Base-by-base conservation (phyloP, 1,284 basidiomycete species). In the Austroboletus niveus region DNA sequence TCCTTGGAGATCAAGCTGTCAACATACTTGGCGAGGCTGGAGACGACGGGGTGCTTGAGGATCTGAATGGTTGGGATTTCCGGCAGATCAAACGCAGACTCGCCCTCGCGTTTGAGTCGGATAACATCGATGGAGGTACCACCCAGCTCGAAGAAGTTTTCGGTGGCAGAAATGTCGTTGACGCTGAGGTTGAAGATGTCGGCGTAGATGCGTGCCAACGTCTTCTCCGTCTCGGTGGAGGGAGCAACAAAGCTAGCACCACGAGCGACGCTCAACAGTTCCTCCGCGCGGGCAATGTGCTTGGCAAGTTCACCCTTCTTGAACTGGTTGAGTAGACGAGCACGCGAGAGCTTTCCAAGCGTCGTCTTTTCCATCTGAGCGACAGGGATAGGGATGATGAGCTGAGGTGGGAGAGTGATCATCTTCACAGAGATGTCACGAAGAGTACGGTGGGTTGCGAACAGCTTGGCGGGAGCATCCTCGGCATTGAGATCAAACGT, bases 31-130 rank as follows among this genome's bases (percentile, higher is more conserved):
- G 55, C 68, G 57, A 60, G 63, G 58, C 54, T 68, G 22, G 54
- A 71, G n/a, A 76, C 41, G 27, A 69, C 52, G 15, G 75, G 75
- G 44, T 70, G 69, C 43, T 68, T 68, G 42, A 76, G 72, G 22
- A 76, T 57, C 54, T 73, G 71, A 39, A 75, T 73, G 7, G 68
- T 73, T 0, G 74, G 74, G 30, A 76, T 68, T 44, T 76, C 72
- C 0, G 57, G 44, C 45, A 76, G 57, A 1, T 56, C 54, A 14
- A 77, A 67, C 1, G 57, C 61, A 43, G 65, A 60, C 53, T 75
- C 68, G 30, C 72, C 64, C 10, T 64, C 56, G 30, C 70, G 66
- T 60, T 74, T 75, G 35, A 66, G 60, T 11, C 57, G 52, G 48
- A 67, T 65, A 1, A 69, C 68, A 20, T 67, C 65, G 10, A 67